These are phyloP conservation scores for Neostapfia colusana DNA, from an alignment of 176 grass and related monocot genomes.

Conservation along the genomic window DNA sequence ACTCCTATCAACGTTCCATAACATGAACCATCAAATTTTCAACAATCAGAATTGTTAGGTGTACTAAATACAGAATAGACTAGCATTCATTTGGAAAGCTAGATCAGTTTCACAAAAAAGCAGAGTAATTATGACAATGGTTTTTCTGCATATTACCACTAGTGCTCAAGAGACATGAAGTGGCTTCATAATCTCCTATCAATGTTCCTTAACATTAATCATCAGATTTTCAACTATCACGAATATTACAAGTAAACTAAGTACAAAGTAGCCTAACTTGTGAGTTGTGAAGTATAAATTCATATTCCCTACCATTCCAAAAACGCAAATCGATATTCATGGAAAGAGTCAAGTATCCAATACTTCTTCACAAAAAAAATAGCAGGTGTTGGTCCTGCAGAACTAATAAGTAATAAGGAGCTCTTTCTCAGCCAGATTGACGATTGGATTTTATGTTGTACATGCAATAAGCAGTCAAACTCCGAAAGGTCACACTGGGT, in stretches of 20 bases:
- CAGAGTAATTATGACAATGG: background rate
- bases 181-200: background rate
- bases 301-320: background rate
- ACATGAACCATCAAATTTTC: background rate
- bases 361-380: background rate
- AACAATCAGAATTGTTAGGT: constrained; percentile 1
- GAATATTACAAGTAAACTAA: background rate
- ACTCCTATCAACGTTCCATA: background rate
- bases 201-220: background rate
- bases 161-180: background rate
- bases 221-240: background rate
- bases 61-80: background rate
- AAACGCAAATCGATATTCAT: background rate
- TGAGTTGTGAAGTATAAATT: background rate
- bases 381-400: background rate
- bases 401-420: background rate
- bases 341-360: constrained; percentile 10
- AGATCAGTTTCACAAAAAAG: constrained; percentile 1
- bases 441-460: constrained; percentile 15
- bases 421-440: background rate
- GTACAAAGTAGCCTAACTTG: background rate
- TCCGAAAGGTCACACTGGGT: background rate
- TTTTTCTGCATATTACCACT: constrained; percentile 3
- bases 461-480: background rate
- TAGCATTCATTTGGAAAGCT: background rate